Percentiles rank a stretch among this genome's conserved stretches.
Evolutionary conservation across 2,329 filamentous ascomycete genomes (phyloP).

Genomic region (Clarireedia sp.): DNA sequence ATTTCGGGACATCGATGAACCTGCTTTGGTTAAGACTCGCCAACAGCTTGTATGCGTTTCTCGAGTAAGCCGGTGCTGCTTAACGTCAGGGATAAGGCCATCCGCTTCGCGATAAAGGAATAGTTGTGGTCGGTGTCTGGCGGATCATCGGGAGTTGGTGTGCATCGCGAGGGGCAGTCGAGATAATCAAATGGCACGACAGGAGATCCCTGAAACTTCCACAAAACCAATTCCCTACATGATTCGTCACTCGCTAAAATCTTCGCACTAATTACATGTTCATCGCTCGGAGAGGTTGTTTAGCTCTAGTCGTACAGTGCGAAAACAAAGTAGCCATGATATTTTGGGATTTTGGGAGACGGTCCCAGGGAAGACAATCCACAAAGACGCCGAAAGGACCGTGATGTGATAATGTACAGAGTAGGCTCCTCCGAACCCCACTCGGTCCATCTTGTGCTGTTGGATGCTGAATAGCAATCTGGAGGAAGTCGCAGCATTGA

Average conservation of each 20-base stretch:
- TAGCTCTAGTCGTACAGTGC: too few species aligned
- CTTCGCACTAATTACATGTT: background rate
- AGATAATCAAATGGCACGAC: too few species aligned
- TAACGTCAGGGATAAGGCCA: background rate
- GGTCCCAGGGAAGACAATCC: background rate
- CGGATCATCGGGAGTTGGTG: background rate
- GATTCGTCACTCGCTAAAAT: conserved; percentile 5
- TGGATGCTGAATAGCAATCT: too few species aligned
- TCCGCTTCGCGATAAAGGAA: background rate
- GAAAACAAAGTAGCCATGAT: too few species aligned
- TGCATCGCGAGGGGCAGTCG: too few species aligned
- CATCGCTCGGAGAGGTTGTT: background rate
- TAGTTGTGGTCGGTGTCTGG: background rate
- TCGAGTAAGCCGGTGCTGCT: background rate
- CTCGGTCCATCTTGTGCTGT: too few species aligned
- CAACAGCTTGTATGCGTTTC: background rate
- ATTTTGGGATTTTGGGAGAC: background rate
- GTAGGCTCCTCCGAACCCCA: too few species aligned
- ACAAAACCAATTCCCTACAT: background rate
- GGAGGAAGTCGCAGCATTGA: too few species aligned
- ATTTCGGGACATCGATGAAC: background rate
- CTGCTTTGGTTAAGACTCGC: too few species aligned
- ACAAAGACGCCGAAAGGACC: conserved; percentile 2
- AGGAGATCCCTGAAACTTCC: too few species aligned
- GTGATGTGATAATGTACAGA: too few species aligned